Base-by-base conservation (phyloP, 768 basidiomycete genomes). In the Dictyophora rubrovolvata region DNA sequence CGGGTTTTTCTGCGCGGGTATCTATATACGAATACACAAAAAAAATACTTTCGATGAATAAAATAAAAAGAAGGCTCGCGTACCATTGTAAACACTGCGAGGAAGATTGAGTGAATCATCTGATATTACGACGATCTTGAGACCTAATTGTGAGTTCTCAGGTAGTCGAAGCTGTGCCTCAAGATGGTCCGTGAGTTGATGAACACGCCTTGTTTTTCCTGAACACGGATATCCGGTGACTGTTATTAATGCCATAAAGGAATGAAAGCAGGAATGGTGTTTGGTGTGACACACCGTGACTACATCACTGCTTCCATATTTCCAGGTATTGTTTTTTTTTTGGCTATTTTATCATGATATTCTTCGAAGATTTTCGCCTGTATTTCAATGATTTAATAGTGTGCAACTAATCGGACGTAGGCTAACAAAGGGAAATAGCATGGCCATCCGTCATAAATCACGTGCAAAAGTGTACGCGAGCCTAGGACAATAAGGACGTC, bases 211-310 rank as follows among this genome's bases (percentile, higher is more conserved):
- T 1, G 89, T 79, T 73, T 99, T 99, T 58, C 95, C 94, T 47
- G 87, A 85, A 63, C 78, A 84, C 0, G 95, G 95, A 72, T 79
- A 94, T 16, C 95, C 95, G 28, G 88, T 79, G 46, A 98, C 75
- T 1, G 93, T 95, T 64, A 99, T 75, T 47, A 96, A 78, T n/a
- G 95, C 92, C 95, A 97, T 96, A 22, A 42, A 28, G 28, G 28
- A 28, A 28, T 28, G 28, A 28, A 28, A 28, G 28, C 28, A 28
- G 7, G 7, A 7, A 2, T 28, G 28, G 28, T 28, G 28, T 3
- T 3, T 28, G 28, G 7, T 7, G 28, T 28, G 28, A 28, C 28
- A 28, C 7, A 28, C 4, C 28, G 28, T 28, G 28, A 28, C 28
- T 7, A 28, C 2, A 28, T n/a, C 28, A 28, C 28, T 3, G 7